Percentiles rank a stretch among this genome's conserved stretches.
Conservation (phyloP, 164 flowering plant species). For the Chimonanthus praecox region DNA sequence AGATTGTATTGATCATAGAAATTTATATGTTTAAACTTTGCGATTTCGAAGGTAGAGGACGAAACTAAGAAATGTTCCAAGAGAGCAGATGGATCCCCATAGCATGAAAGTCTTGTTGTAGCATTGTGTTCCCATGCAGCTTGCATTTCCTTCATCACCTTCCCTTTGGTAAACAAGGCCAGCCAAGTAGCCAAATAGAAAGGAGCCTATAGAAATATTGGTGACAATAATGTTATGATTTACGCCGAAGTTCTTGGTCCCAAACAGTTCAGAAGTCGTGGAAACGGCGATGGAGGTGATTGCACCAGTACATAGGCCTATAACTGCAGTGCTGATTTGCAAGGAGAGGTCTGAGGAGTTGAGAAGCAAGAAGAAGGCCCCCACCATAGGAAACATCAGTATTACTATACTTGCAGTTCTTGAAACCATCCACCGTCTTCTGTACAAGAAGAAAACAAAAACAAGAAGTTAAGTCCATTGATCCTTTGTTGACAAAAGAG, state of each 20-base stretch:
- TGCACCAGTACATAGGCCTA: conserved; percentile 76
- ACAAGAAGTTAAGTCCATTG: not conserved
- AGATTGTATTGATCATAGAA: no score
- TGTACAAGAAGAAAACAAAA: conserved; percentile 17
- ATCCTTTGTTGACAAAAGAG: no score
- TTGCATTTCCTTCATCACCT: conserved; percentile 25
- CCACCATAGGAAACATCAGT: conserved; percentile 54
- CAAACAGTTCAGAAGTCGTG: conserved; percentile 73
- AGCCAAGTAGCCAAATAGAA: conserved; percentile 59
- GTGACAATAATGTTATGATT: conserved; percentile 80
- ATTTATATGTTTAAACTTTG: conserved; percentile 13
- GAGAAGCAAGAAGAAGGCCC: conserved; percentile 46
- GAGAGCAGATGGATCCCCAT: conserved; percentile 57
- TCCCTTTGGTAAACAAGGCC: conserved; percentile 49
- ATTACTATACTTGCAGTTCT: conserved; percentile 47
- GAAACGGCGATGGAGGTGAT: conserved; percentile 65
- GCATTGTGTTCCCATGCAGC: conserved; percentile 64
- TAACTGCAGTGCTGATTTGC: conserved; percentile 59
- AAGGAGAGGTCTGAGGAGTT: conserved; percentile 27
- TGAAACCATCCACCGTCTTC: conserved; percentile 42
- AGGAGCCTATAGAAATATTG: conserved; percentile 84
- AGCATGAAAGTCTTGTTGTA: conserved; percentile 53
- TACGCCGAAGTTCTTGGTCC: conserved; percentile 59
- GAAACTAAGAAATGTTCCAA: conserved; percentile 56
- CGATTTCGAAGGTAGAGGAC: conserved; percentile 45